Percentiles rank a stretch among this genome's conserved stretches.
phyloP scores from a whole-genome alignment of 805 yeast genomes.

The Candida piceae region DNA sequence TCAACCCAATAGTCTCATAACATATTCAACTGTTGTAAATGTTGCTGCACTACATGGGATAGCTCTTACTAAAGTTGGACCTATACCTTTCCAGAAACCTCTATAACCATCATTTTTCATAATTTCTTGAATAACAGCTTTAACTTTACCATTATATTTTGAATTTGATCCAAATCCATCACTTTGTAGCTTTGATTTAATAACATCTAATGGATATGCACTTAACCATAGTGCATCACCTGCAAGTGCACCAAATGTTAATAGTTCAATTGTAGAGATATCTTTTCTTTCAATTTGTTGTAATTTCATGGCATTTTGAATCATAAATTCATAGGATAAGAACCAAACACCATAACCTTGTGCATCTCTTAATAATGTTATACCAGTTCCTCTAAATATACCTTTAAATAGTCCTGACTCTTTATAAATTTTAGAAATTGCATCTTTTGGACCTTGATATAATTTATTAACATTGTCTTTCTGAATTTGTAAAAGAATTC shows the following conservation, averaged over 20 bases:
- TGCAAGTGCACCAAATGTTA: slow-evolving; percentile 56
- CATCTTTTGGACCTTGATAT: slow-evolving; percentile 40
- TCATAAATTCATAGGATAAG: slow-evolving; percentile 54
- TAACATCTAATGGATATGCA: slow-evolving; percentile 49
- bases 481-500: slow-evolving; percentile 57
- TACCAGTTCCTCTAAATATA: slow-evolving; percentile 47
- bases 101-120: slow-evolving; percentile 37
- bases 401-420: slow-evolving; percentile 41
- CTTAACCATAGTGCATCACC: slow-evolving; percentile 65
- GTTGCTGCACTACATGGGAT: slow-evolving; percentile 70
- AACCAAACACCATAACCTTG: slow-evolving; percentile 79
- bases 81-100: slow-evolving; percentile 62
- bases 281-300: slow-evolving; percentile 39
- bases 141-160: slow-evolving; percentile 37
- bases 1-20: slow-evolving; percentile 50
- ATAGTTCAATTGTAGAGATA: slow-evolving; percentile 50
- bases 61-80: slow-evolving; percentile 55
- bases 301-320: slow-evolving; percentile 33
- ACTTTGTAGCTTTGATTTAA: slow-evolving; percentile 49
- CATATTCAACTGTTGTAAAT: slow-evolving; percentile 69
- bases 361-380: slow-evolving; percentile 55
- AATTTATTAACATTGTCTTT: slow-evolving; percentile 28
- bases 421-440: slow-evolving; percentile 37
- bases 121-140: slow-evolving; percentile 35
- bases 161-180: slow-evolving; percentile 43